Evolutionary conservation across 257 asterid genomes (phyloP).

Genomic region (Apocynum venetum): DNA sequence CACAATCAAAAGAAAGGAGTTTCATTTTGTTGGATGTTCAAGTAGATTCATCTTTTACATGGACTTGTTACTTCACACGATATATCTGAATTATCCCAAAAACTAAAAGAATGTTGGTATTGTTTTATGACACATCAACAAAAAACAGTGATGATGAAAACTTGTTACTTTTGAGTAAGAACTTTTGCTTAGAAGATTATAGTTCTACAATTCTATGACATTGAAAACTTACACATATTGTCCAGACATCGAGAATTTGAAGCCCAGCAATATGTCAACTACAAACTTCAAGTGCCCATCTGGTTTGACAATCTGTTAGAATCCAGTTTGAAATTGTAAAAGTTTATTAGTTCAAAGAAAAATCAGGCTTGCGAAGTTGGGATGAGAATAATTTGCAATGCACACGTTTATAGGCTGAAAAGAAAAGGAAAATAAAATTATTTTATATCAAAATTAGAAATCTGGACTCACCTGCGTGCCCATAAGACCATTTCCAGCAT

Average conservation of each 20-base stretch:
- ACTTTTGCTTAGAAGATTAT: not conserved
- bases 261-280: constrained; percentile 61
- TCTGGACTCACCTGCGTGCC: constrained; percentile 65
- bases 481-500: constrained; percentile 90
- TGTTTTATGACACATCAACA: not conserved
- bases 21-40: not conserved
- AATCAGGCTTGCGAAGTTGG: no score
- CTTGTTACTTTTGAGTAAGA: not conserved
- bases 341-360: not conserved
- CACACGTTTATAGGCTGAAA: not conserved
- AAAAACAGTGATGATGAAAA: not conserved
- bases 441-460: not conserved
- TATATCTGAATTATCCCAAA: not conserved
- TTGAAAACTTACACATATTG: constrained; percentile 55
- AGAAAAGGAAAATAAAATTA: not conserved
- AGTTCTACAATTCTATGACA: not conserved
- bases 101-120: not conserved
- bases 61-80: no score
- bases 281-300: constrained; percentile 67
- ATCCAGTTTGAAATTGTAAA: constrained; percentile 3
- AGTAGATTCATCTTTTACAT: not conserved
- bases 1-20: not conserved
- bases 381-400: no score
- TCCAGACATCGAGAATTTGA: constrained; percentile 86
- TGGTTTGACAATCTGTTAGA: constrained; percentile 53